Base-by-base conservation (phyloP, 345 rosid species). In the Populus alba region DNA sequence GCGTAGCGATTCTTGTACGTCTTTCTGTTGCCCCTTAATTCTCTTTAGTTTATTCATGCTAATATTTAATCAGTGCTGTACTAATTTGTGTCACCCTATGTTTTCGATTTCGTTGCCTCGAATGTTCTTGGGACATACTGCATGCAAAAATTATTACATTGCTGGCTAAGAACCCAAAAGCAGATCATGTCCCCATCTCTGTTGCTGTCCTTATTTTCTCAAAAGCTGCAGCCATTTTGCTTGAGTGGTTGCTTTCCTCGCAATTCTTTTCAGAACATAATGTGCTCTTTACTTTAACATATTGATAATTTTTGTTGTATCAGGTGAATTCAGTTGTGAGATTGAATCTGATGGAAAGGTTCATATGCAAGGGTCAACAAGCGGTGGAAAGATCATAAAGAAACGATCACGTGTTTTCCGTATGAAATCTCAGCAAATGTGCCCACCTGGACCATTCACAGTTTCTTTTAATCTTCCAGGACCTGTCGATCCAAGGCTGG, bases 271-370 rank as follows among this genome's bases (percentile, higher is more conserved):
- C 53, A 51, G 18, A 13, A 27, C 22, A n/a, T 43, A 68, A 13
- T 68, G 5, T 25, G 27, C 66, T 51, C 53, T 25, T 6, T 9
- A 17, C 39, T 25, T 61, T n/a, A 43, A n/a, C 27, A 51, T 6
- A 51, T 41, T n/a, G 73, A 20, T 53, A 45, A 67, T 6, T 22
- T 77, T 7, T 77, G 20, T 10, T 77, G 62, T 38, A 38, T 39
- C 79, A 70, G 82, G 82, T 70, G 71, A 70, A 63, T 70, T 80
- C 65, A 80, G 72, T 33, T 80, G 82, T 65, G 82, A 80, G 75
- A 70, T 80, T 43, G 73, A 70, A 68, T 75, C 62, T 5, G 18
- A 45, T 17, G 78, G 78, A 35, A 62, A 45, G 70, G 82, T 80
- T 45, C 70, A 69, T 16, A 74, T 80, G 45, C 45, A 68, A 68